A percentile compares a stretch with the other conserved stretches of the same genome.
These are phyloP conservation scores for Flaveria ramosissima DNA, from an alignment of 129 eudicot species.

Conservation along the genomic window DNA sequence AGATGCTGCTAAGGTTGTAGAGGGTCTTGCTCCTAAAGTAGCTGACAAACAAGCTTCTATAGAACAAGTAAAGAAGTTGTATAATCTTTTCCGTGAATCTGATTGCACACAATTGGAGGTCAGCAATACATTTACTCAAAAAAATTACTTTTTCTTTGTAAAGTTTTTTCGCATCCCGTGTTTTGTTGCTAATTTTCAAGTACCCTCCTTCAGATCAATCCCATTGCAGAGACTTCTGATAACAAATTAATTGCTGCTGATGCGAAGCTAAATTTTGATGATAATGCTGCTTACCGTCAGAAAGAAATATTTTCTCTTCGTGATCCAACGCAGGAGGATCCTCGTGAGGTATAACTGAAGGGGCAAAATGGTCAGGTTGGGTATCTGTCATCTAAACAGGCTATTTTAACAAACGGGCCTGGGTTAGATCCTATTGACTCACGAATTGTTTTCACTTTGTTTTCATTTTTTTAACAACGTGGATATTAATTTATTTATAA, in stretches of 20 bases:
- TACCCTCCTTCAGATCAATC: conserved; percentile 64
- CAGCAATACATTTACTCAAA: conserved; percentile 18
- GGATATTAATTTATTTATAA: background rate
- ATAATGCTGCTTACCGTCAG: conserved; percentile 95
- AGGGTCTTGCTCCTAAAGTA: conserved; percentile 85
- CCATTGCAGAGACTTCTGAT: conserved; percentile 95
- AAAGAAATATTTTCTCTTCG: conserved; percentile 84
- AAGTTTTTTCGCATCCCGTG: background rate
- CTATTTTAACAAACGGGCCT: background rate
- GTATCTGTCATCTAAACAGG: background rate
- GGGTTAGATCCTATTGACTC: background rate
- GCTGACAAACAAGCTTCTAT: conserved; percentile 79
- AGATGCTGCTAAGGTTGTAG: conserved; percentile 98
- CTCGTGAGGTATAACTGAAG: conserved; percentile 76
- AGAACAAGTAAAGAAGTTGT: conserved; percentile 95
- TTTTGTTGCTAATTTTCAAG: conserved; percentile 17
- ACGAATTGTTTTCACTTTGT: background rate
- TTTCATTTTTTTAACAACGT: background rate
- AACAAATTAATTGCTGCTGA: conserved; percentile 93
- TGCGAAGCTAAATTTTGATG: conserved; percentile 93
- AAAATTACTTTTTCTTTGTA: background rate
- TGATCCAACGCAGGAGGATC: conserved; percentile 97
- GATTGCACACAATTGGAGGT: conserved; percentile 89
- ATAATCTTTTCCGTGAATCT: conserved; percentile 79
- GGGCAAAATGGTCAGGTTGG: background rate